Percentiles rank a stretch among this genome's conserved stretches.
These are phyloP conservation scores for Cercospora nicotianae DNA, from an alignment of 2,329 filamentous ascomycete species.

Conservation along the genomic window DNA sequence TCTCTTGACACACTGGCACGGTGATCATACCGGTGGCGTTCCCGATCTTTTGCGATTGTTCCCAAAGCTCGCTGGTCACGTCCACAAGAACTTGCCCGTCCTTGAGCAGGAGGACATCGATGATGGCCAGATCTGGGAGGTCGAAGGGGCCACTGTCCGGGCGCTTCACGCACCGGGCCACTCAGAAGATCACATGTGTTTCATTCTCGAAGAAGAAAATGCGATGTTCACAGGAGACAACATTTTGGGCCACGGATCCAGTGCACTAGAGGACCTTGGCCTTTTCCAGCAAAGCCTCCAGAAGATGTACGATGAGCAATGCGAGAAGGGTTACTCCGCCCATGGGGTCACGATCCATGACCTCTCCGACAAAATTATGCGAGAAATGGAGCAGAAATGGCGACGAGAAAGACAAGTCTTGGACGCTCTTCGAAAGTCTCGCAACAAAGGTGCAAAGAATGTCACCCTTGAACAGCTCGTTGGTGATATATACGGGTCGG, in stretches of 20 bases:
- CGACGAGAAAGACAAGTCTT: conserved; percentile 46
- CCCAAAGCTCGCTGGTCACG: conserved; percentile 31
- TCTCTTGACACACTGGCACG: conserved; percentile 49
- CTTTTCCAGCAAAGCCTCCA: conserved; percentile 41
- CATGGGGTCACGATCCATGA: conserved; percentile 47
- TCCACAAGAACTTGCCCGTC: conserved; percentile 44
- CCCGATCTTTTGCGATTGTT: conserved; percentile 42
- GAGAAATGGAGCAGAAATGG: conserved; percentile 42
- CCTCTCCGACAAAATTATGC: conserved; percentile 42
- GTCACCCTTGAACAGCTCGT: conserved; percentile 49
- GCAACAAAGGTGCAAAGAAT: conserved; percentile 35
- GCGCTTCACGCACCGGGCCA: conserved; percentile 42
- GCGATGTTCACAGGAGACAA: conserved; percentile 45
- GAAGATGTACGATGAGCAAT: conserved; percentile 41
- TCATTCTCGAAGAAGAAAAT: conserved; percentile 40
- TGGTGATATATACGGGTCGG: conserved; percentile 43
- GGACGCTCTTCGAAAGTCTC: conserved; percentile 35
- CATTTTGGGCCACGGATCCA: conserved; percentile 43
- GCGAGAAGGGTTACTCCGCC: conserved; percentile 47
- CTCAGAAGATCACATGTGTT: conserved; percentile 41
- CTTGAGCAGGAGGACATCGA: conserved; percentile 39
- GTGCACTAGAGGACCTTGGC: conserved; percentile 44
- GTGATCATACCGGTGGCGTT: conserved; percentile 48
- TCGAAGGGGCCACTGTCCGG: conserved; percentile 44
- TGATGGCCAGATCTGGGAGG: conserved; percentile 42